Base-by-base conservation (phyloP, 1,284 basidiomycete species). In the Ceratorhiza oryzae-sativae region DNA sequence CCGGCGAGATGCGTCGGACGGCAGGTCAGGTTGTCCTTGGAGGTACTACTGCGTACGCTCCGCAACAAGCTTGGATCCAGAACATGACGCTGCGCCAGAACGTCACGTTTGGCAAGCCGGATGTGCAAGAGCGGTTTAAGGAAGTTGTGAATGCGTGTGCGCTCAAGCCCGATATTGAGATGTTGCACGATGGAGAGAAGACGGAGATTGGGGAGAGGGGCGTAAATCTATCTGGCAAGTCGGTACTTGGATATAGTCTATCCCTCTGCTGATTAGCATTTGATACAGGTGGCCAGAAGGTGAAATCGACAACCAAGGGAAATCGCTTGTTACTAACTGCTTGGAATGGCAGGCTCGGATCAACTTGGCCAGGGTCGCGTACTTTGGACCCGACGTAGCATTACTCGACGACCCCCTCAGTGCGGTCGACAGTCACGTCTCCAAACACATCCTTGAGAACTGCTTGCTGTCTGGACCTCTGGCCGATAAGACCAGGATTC, bases 361-460 rank as follows among this genome's bases (percentile, higher is more conserved):
- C 30, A 72, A 71, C 49, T 67, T 78, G 25, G 77, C 77, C 34
- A 70, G 77, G 12, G 76, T 75, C 13, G 59, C 76, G 8, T 78
- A 78, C 55, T 63, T 65, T 39, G 74, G 73, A 20, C 67, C 76
- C 25, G 76, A 78, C 15, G 76, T 80, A 25, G 75, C 79, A 6
- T 81, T 91, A n/a, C 81, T 92, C 45, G 89, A 91, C 75, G 89
- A 91, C 76, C 86, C 88, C 2, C 82, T 92, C 27, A 88, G 87
- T 49, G 90, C 90, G 5, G 88, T 94, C 1, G 91, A 94, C 77
- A 68, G 63, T 0, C 85, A 88, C 75, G 88, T 89, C 4, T 88
- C 88, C 27, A 87, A 86, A 77, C 80, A 80, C 25, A 86, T 90
- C 71, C 77, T 90, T 27, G 86, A 90, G 30, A 83, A 88, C 61